Percentiles rank a stretch among this genome's conserved stretches.
phyloP scores from a whole-genome alignment of 1,284 basidiomycete species.

The Sporisorium reilianum region DNA sequence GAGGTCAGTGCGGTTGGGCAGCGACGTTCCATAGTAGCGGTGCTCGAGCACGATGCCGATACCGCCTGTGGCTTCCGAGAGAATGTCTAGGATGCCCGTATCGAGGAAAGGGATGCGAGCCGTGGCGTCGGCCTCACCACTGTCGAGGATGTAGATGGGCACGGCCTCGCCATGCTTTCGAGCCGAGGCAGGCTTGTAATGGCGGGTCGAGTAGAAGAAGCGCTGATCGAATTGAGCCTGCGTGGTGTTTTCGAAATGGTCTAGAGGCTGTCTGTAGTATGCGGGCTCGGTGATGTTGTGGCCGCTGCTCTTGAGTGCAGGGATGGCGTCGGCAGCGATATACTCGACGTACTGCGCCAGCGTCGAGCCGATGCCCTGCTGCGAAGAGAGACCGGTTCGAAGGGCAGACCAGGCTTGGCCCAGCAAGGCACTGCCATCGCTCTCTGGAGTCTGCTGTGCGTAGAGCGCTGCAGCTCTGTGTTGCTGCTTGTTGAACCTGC shows the following conservation, averaged over 20 bases:
- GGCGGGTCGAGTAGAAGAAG: slow-evolving; percentile 89
- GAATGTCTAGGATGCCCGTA: slow-evolving; percentile 83
- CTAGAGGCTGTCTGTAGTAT: slow-evolving; percentile 82
- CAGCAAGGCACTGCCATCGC: slow-evolving; percentile 1
- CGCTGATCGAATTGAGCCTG: slow-evolving; percentile 72
- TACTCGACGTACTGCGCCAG: slow-evolving; percentile 28
- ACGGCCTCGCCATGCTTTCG: slow-evolving; percentile 75
- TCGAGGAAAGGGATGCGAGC: slow-evolving; percentile 64
- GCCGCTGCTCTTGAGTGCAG: slow-evolving; percentile 1
- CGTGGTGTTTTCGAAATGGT: slow-evolving; percentile 74
- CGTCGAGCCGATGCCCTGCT: slow-evolving; percentile 16
- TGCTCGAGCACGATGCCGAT: slow-evolving; percentile 84
- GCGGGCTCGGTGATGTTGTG: slow-evolving; percentile 43
- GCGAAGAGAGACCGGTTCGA: slow-evolving; percentile 17
- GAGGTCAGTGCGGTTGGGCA: slow-evolving; percentile 83
- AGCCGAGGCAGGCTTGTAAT: slow-evolving; percentile 82
- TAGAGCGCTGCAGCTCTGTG: not conserved
- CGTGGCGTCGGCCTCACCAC: slow-evolving; percentile 67
- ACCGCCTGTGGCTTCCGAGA: slow-evolving; percentile 84
- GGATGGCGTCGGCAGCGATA: slow-evolving; percentile 5
- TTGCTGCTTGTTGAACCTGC: slow-evolving; percentile 38
- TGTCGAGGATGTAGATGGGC: slow-evolving; percentile 69
- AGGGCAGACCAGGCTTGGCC: slow-evolving; percentile 22
- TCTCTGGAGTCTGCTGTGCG: not conserved
- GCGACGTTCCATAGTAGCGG: slow-evolving; percentile 76